Evolutionary conservation across 257 asterid genomes (phyloP), one percentile per base, ranked within the genome.

Genomic region (Nyctanthes arbortristis): DNA sequence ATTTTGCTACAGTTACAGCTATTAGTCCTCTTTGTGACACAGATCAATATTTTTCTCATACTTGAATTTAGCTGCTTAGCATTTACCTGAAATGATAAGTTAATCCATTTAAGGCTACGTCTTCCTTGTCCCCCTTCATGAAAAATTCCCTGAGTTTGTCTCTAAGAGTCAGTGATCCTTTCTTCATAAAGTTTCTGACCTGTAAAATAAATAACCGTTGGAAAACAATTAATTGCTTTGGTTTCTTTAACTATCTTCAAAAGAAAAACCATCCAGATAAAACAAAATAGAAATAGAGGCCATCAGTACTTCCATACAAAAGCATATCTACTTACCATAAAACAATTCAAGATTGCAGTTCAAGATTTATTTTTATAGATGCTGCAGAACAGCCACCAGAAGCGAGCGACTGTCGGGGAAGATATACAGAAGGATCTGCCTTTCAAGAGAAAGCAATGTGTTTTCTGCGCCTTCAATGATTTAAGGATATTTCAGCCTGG

Each of bases 311-410:
- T 24, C 34, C 20, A 62, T 49, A 58, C 29, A 70, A 63, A 58
- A 70, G 40, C 56, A 70, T 32, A 71, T 65, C 57, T 71, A 60
- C 84, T 77, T 71, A 82, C 87, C 80, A 76, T 13, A 62, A 63
- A 67, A 67, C 35, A 65, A 62, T 49, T 60, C 39, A 20, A 39
- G 43, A 39, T 43, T 63, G 63, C 74, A 67, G 73, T 73, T 63
- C 65, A 45, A 58, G 59, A 56, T 54, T 75, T 65, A 22, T 69
- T 68, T 56, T 74, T 43, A 24, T 9, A 71, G 66, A 30, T 66
- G 79, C 75, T 47, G 78, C 80, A 66, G 69, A 72, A 61, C 34
- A 61, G 40, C 20, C 75, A 63, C 34, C 67, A 66, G 69, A 49
- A 54, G 61, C 47, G 55, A 73, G 71, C 66, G 36, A 61, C 66